These are phyloP conservation scores for Neurospora sp. DNA, from an alignment of 495 filamentous ascomycete species.

Conservation along the genomic window DNA sequence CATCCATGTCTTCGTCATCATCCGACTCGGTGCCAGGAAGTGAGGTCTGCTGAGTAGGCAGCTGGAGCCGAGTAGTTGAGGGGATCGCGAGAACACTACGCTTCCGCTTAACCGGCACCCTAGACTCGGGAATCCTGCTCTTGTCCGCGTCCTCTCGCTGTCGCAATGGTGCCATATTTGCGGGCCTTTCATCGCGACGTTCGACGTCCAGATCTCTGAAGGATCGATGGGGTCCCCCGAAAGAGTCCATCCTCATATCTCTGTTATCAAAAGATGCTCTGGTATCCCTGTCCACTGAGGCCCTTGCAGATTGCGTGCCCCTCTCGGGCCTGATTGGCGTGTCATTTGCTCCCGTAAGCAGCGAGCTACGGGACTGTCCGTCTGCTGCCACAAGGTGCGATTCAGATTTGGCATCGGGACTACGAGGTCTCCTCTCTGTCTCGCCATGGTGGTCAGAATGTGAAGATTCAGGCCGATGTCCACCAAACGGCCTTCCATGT, in stretches of 20 bases:
- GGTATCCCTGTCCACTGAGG: slow-evolving; percentile 27
- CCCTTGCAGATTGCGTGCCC: slow-evolving; percentile 29
- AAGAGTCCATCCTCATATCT: slow-evolving; percentile 14
- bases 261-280: slow-evolving; percentile 7
- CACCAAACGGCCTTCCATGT: slow-evolving; percentile 27
- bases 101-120: not conserved
- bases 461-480: slow-evolving; percentile 23
- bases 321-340: slow-evolving; percentile 22
- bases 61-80: slow-evolving; percentile 4
- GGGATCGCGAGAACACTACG: slow-evolving; percentile 9
- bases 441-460: slow-evolving; percentile 33
- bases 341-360: slow-evolving; percentile 25
- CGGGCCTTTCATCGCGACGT: not conserved
- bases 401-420: slow-evolving; percentile 35
- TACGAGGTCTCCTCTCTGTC: slow-evolving; percentile 30
- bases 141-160: not conserved
- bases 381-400: slow-evolving; percentile 17
- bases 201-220: slow-evolving; percentile 1
- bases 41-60: slow-evolving; percentile 20
- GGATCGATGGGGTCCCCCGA: slow-evolving; percentile 1
- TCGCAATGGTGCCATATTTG: not conserved
- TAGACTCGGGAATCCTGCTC: not conserved
- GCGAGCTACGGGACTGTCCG: slow-evolving; percentile 21
- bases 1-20: slow-evolving; percentile 42
- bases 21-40: slow-evolving; percentile 32